phyloP scores from a whole-genome alignment of 2,329 filamentous ascomycete species.

The Helicocarpus griseus region DNA sequence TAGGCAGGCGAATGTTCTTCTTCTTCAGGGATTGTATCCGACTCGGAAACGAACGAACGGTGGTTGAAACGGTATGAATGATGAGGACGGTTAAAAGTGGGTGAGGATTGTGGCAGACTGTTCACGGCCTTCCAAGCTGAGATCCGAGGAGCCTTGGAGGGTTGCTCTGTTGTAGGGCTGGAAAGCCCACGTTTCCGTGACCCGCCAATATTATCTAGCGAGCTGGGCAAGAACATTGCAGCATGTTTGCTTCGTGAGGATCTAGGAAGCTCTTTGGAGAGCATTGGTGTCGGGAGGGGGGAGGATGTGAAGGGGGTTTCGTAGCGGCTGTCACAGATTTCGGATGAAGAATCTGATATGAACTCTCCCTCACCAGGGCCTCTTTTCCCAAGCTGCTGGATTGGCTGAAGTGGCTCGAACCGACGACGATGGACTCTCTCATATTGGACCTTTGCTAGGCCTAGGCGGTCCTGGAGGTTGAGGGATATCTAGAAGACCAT shows the following conservation, averaged over 20 bases:
- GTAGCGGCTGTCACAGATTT: slow-evolving; percentile 55
- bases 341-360: slow-evolving; percentile 79
- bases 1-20: slow-evolving; percentile 24
- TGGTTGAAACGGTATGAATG: slow-evolving; percentile 66
- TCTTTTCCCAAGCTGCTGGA: slow-evolving; percentile 64
- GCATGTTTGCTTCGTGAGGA: slow-evolving; percentile 34
- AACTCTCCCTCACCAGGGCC: slow-evolving; percentile 56
- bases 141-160: slow-evolving; percentile 49
- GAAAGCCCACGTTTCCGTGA: slow-evolving; percentile 62
- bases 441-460: slow-evolving; percentile 93
- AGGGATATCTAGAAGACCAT: slow-evolving; percentile 64
- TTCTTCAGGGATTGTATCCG: slow-evolving; percentile 56
- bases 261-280: slow-evolving; percentile 70
- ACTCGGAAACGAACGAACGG: slow-evolving; percentile 63
- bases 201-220: slow-evolving; percentile 39
- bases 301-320: slow-evolving; percentile 61
- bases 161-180: slow-evolving; percentile 46
- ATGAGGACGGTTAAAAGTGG: slow-evolving; percentile 66
- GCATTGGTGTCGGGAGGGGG: slow-evolving; percentile 70
- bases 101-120: slow-evolving; percentile 75
- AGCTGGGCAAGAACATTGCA: slow-evolving; percentile 33
- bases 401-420: slow-evolving; percentile 64
- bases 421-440: slow-evolving; percentile 92
- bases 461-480: slow-evolving; percentile 84
- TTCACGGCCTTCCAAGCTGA: slow-evolving; percentile 65